Conservation (phyloP, 2,329 filamentous ascomycete species). For the Microascus cirrosus region DNA sequence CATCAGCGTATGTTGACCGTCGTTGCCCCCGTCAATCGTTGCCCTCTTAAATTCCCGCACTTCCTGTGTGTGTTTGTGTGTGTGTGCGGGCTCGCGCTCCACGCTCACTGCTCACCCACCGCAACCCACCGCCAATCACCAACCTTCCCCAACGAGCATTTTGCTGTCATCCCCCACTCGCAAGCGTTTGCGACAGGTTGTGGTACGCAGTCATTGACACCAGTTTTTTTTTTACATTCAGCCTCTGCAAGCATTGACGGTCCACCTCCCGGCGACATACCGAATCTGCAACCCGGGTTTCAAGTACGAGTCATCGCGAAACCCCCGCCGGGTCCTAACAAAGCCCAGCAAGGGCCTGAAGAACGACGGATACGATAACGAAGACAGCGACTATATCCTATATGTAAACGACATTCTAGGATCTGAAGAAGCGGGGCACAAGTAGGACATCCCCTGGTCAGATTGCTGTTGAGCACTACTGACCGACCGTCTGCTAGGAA, state of each 20-base stretch:
- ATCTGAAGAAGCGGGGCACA: slow-evolving; percentile 95
- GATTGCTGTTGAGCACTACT: neutral
- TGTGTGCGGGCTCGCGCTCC: neutral
- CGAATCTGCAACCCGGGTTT: slow-evolving; percentile 96
- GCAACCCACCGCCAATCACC: neutral
- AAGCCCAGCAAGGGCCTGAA: slow-evolving; percentile 98
- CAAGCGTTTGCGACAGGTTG: neutral
- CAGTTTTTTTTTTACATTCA: slow-evolving; percentile 21
- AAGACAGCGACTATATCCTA: slow-evolving; percentile 97
- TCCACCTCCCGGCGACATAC: slow-evolving; percentile 88
- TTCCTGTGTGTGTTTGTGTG: neutral
- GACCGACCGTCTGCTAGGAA: slow-evolving; percentile 44
- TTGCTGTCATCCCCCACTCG: neutral
- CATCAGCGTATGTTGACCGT: slow-evolving; percentile 63
- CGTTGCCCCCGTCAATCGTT: neutral
- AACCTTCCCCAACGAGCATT: neutral
- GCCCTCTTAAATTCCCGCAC: neutral
- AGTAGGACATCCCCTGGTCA: slow-evolving; percentile 41
- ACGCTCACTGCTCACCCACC: neutral
- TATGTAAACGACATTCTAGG: slow-evolving; percentile 98
- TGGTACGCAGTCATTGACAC: neutral
- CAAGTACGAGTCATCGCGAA: slow-evolving; percentile 97
- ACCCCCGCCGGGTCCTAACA: slow-evolving; percentile 87
- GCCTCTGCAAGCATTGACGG: slow-evolving; percentile 91
- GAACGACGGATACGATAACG: slow-evolving; percentile 98